Percentiles rank a stretch among this genome's conserved stretches.
Evolutionary conservation across 2,329 filamentous ascomycete genomes (phyloP).

Genomic region (Escovopsis sp.): DNA sequence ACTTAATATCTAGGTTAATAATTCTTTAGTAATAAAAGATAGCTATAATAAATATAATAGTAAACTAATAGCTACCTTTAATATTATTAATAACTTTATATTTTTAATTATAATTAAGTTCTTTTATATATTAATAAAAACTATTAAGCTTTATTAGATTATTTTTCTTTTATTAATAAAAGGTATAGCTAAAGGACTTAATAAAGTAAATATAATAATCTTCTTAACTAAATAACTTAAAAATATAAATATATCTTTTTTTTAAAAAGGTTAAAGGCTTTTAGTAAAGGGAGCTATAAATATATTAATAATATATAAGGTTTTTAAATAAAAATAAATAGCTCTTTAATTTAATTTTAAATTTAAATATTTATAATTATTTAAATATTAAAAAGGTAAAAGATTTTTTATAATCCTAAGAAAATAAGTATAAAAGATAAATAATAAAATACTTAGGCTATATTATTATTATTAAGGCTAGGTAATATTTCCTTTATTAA

Average conservation of each 20-base stretch:
- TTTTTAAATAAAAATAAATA: too few species aligned
- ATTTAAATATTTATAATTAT: too few species aligned
- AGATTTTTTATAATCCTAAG: neutral
- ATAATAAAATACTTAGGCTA: too few species aligned
- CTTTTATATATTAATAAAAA: too few species aligned
- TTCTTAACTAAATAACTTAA: neutral
- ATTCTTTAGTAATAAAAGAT: neutral
- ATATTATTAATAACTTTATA: neutral
- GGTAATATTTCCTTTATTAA: too few species aligned
- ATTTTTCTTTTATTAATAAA: neutral
- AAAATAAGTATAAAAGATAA: neutral
- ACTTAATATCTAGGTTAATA: neutral
- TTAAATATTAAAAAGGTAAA: too few species aligned
- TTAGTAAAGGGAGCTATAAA: too few species aligned
- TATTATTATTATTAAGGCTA: too few species aligned
- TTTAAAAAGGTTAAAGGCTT: too few species aligned
- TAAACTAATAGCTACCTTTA: neutral
- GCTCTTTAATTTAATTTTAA: neutral
- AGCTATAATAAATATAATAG: neutral
- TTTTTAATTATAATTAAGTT: neutral
- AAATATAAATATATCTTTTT: neutral
- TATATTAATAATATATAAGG: too few species aligned
- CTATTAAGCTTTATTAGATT: neutral
- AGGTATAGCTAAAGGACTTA: neutral
- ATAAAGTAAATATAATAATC: neutral